Conservation (phyloP, 345 rosid genomes). For the Carallia brachiata region DNA sequence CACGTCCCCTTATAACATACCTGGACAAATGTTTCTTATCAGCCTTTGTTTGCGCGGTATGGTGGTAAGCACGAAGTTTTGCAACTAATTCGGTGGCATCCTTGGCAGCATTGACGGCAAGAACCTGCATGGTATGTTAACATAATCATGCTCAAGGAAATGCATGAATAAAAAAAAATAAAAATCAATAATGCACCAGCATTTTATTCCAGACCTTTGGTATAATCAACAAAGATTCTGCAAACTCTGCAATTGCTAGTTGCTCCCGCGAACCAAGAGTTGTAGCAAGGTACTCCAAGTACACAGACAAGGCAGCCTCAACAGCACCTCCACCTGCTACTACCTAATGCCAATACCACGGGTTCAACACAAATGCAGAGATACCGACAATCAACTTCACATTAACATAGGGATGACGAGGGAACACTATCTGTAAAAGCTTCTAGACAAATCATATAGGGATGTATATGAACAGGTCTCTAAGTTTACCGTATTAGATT, state of each 20-base stretch:
- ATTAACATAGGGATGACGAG: background rate
- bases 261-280: conserved; percentile 94
- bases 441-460: background rate
- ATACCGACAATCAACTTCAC: conserved; percentile 1
- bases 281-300: conserved; percentile 88
- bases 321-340: conserved; percentile 99
- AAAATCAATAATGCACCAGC: too few relatives aligned
- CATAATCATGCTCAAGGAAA: background rate
- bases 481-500: conserved; percentile 72
- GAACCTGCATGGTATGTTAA: conserved; percentile 50
- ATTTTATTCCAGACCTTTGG: conserved; percentile 58
- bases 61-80: conserved; percentile 90
- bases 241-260: conserved; percentile 93
- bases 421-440: background rate
- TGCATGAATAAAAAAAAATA: too few relatives aligned
- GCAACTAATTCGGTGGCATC: conserved; percentile 96
- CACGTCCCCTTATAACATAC: conserved; percentile 26
- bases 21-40: conserved; percentile 88
- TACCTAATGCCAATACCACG: conserved; percentile 45
- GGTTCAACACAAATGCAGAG: background rate
- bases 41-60: conserved; percentile 90
- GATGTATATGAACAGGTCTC: background rate
- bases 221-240: conserved; percentile 77
- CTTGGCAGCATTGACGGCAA: conserved; percentile 95
- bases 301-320: conserved; percentile 85